A percentile compares a stretch with the other conserved stretches of the same genome.
These are phyloP conservation scores for Trametes gibbosa DNA, from an alignment of 768 basidiomycete genomes.

Conservation along the genomic window DNA sequence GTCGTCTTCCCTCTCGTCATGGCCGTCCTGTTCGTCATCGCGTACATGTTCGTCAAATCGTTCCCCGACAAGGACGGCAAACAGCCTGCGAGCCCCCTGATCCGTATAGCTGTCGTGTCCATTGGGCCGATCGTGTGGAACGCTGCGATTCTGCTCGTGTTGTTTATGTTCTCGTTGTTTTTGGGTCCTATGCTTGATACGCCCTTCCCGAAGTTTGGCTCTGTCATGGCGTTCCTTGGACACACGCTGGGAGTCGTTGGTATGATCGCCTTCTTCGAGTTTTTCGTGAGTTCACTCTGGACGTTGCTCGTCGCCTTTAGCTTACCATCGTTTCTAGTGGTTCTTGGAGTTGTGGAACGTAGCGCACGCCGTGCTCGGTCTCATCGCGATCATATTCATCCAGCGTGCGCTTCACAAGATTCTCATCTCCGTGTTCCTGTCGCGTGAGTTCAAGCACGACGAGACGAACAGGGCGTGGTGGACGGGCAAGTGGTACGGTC, in stretches of 20 bases:
- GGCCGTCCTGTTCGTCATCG: constrained; percentile 83
- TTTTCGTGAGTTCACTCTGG: constrained; percentile 60
- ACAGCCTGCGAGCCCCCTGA: constrained; percentile 76
- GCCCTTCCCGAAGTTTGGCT: constrained; percentile 85
- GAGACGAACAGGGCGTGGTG: constrained; percentile 99
- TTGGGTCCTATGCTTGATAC: constrained; percentile 87
- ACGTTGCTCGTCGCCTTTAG: background rate
- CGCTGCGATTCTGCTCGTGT: constrained; percentile 76
- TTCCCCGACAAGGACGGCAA: constrained; percentile 65
- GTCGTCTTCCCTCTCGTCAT: constrained; percentile 82
- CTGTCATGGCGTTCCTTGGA: constrained; percentile 87
- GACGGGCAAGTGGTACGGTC: constrained; percentile 97
- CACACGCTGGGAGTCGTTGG: constrained; percentile 82
- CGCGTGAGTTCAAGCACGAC: constrained; percentile 99
- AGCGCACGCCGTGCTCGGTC: constrained; percentile 89
- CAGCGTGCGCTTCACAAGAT: constrained; percentile 94
- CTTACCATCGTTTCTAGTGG: constrained; percentile 56
- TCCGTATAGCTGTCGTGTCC: constrained; percentile 91
- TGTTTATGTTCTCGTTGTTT: constrained; percentile 91
- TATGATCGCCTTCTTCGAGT: constrained; percentile 93
- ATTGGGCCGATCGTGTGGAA: constrained; percentile 97
- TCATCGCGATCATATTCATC: constrained; percentile 87
- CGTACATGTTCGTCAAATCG: constrained; percentile 91
- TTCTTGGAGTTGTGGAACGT: constrained; percentile 91
- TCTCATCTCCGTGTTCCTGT: constrained; percentile 89